Conservation (phyloP, 768 basidiomycete genomes). For the Boletus fagicola region DNA sequence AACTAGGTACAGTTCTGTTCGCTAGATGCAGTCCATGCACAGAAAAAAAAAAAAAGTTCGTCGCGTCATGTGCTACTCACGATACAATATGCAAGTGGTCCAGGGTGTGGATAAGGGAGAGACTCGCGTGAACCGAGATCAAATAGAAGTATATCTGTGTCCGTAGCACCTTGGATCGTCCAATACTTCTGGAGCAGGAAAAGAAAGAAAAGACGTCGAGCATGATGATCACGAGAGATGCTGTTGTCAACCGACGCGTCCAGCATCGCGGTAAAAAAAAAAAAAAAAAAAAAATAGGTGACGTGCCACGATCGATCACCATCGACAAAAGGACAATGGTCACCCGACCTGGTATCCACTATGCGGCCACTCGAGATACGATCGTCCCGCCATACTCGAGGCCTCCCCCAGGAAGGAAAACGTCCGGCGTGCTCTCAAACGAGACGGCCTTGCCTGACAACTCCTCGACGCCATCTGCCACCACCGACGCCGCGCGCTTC, state of each 20-base stretch:
- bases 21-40: slow-evolving; percentile 2
- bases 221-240: background rate
- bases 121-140: slow-evolving; percentile 2
- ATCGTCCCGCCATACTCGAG: slow-evolving; percentile 35
- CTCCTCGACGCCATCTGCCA: slow-evolving; percentile 20
- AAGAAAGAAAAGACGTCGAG: background rate
- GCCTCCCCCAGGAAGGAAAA: slow-evolving; percentile 28
- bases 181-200: background rate
- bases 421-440: slow-evolving; percentile 36
- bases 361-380: slow-evolving; percentile 36
- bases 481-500: slow-evolving; percentile 11
- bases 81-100: slow-evolving; percentile 11
- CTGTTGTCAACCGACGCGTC: background rate
- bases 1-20: background rate
- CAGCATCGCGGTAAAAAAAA: background rate
- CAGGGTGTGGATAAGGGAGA: slow-evolving; percentile 5
- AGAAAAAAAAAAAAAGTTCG: background rate
- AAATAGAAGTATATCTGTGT: slow-evolving; percentile 15
- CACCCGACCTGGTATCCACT: background rate
- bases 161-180: slow-evolving; percentile 7
- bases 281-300: too few species aligned
- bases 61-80: slow-evolving; percentile 4
- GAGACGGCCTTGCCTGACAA: slow-evolving; percentile 30
- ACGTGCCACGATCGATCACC: background rate
- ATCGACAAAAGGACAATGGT: background rate